These are phyloP conservation scores for Exophiala sp. DNA, from an alignment of 2,329 filamentous ascomycete species.

Conservation along the genomic window DNA sequence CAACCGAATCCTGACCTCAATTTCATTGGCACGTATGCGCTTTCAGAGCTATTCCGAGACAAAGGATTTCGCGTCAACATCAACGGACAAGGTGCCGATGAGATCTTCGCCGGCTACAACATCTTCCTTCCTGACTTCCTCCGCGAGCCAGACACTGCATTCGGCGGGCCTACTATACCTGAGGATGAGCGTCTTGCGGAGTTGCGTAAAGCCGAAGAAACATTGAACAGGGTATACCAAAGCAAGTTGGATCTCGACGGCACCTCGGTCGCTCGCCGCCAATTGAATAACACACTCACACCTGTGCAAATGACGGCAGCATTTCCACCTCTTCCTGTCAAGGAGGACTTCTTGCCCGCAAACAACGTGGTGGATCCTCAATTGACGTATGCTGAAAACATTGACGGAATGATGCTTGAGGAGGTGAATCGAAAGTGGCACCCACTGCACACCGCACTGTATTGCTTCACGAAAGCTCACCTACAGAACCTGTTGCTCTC, in stretches of 20 bases:
- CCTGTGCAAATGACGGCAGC: constrained; percentile 36
- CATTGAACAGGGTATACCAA: constrained; percentile 2
- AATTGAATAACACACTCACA: constrained; percentile 41
- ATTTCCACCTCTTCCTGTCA: constrained; percentile 34
- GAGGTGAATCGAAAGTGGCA: constrained; percentile 38
- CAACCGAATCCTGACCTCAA: constrained; percentile 51
- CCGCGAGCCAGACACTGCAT: constrained; percentile 46
- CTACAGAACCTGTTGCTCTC: constrained; percentile 41
- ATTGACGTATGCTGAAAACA: constrained; percentile 34
- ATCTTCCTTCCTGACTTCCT: constrained; percentile 48
- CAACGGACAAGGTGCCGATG: constrained; percentile 53
- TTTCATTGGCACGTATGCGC: constrained; percentile 50
- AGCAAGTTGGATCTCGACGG: constrained; percentile 16
- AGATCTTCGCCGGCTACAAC: constrained; percentile 54
- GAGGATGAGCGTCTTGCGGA: not conserved
- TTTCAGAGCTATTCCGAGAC: constrained; percentile 46
- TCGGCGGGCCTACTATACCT: not conserved
- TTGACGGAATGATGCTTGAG: constrained; percentile 32
- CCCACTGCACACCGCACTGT: constrained; percentile 39
- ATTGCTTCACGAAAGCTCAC: constrained; percentile 37
- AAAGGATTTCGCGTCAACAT: constrained; percentile 54
- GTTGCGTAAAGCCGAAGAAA: constrained; percentile 26
- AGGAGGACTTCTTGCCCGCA: constrained; percentile 32
- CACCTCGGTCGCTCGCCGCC: constrained; percentile 32
- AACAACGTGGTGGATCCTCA: constrained; percentile 33